Percentiles rank a stretch among this genome's conserved stretches.
Evolutionary conservation across 306 rosid genomes (phyloP).

Genomic region (Neltuma alba): DNA sequence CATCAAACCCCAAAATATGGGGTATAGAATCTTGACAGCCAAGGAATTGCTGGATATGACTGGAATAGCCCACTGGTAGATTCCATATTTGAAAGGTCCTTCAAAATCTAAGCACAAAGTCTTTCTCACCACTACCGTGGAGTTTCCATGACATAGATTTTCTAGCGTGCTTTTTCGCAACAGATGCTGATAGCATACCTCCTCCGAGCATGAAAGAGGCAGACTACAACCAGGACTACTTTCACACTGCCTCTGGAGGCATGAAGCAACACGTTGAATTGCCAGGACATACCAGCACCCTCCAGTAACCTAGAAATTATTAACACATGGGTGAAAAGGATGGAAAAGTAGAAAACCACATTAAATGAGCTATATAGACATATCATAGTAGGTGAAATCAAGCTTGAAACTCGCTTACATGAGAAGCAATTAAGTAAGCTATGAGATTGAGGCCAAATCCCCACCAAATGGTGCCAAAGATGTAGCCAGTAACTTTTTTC

Average conservation of each 20-base stretch:
- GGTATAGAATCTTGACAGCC: constrained; percentile 88
- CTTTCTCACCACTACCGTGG: constrained; percentile 43
- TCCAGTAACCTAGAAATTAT: constrained; percentile 73
- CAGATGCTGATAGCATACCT: constrained; percentile 55
- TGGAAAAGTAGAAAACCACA: background rate
- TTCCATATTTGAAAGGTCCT: constrained; percentile 85
- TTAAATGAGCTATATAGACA: background rate
- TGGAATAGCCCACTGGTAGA: constrained; percentile 96
- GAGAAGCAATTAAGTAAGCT: constrained; percentile 97
- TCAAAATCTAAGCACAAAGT: constrained; percentile 74
- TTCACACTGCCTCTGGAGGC: constrained; percentile 80
- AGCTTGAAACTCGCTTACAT: constrained; percentile 45
- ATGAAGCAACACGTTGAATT: constrained; percentile 87
- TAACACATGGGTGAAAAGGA: background rate
- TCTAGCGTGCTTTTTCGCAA: constrained; percentile 2
- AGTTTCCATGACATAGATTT: constrained; percentile 54
- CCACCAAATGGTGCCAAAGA: constrained; percentile 99
- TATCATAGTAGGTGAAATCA: background rate
- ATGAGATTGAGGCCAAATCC: constrained; percentile 95
- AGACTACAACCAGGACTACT: constrained; percentile 59
- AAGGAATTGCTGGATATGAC: constrained; percentile 90
- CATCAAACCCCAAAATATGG: constrained; percentile 98
- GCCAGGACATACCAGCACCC: constrained; percentile 99
- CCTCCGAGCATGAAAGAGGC: constrained; percentile 64
- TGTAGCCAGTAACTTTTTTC: constrained; percentile 97